Conservation (phyloP, 805 yeast genomes). For the Phaffomyces opuntiae region DNA sequence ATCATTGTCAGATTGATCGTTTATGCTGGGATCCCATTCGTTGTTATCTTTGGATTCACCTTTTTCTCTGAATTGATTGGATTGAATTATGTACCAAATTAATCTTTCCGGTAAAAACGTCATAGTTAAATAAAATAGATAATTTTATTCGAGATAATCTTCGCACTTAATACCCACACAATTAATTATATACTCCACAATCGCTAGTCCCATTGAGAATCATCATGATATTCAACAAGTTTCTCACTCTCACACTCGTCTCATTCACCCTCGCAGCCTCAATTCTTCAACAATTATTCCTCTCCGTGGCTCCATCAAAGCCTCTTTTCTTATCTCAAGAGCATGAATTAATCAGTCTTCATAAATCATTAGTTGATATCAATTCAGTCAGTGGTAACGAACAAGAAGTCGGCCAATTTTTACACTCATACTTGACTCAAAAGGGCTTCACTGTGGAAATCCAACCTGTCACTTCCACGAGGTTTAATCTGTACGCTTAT, state of each 20-base stretch:
- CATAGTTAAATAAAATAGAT: too few relatives aligned
- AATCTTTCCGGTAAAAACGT: too few relatives aligned
- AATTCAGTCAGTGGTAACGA: conserved; percentile 19
- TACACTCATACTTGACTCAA: conserved; percentile 10
- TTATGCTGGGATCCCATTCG: conserved; percentile 71
- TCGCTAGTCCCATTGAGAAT: too few relatives aligned
- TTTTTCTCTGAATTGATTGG: conserved; percentile 10
- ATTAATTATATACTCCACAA: too few relatives aligned
- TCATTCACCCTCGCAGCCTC: conserved; percentile 1
- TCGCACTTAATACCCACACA: too few relatives aligned
- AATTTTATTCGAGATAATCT: too few relatives aligned
- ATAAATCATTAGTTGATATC: conserved; percentile 21
- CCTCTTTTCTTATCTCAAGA: conserved; percentile 3
- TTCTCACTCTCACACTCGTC: not conserved
- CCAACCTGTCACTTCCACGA: conserved; percentile 26
- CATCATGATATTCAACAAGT: too few relatives aligned
- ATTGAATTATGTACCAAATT: conserved; percentile 10
- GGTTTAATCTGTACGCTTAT: conserved; percentile 55
- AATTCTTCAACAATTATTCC: conserved; percentile 2
- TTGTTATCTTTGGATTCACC: conserved; percentile 37
- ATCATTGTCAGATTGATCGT: conserved; percentile 70
- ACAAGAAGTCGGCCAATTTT: conserved; percentile 11
- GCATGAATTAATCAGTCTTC: conserved; percentile 19
- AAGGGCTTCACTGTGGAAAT: conserved; percentile 48
- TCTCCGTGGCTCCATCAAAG: not conserved